These are phyloP conservation scores for Microdochium trichocladiopsis DNA, from an alignment of 2,329 filamentous ascomycete species.

Conservation along the genomic window DNA sequence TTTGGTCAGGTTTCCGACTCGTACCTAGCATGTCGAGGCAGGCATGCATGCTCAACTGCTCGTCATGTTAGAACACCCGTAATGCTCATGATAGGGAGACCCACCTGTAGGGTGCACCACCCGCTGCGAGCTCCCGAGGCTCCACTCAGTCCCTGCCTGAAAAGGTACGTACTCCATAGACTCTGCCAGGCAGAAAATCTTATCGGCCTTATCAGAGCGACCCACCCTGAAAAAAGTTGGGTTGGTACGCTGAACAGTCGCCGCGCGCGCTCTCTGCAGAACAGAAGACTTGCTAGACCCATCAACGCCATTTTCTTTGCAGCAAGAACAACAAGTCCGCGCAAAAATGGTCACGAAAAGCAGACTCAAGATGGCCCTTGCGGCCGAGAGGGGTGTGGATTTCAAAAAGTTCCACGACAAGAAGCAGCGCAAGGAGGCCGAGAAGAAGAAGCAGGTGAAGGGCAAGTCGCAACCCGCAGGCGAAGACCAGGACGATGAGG, in stretches of 20 bases:
- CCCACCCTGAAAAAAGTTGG: too few relatives aligned
- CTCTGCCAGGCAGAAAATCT: too few relatives aligned
- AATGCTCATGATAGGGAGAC: too few relatives aligned
- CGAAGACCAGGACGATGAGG: slow-evolving; percentile 12
- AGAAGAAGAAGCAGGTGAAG: slow-evolving; percentile 18
- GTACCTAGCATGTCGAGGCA: too few relatives aligned
- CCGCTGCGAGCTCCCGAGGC: too few relatives aligned
- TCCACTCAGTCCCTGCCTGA: too few relatives aligned
- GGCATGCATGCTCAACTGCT: too few relatives aligned
- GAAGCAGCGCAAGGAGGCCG: slow-evolving; percentile 6
- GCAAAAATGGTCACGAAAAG: slow-evolving; percentile 20
- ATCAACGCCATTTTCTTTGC: not conserved
- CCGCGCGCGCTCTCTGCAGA: not conserved
- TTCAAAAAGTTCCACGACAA: slow-evolving; percentile 20
- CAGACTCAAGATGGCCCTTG: slow-evolving; percentile 32
- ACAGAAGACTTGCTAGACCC: not conserved
- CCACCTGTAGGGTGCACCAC: too few relatives aligned
- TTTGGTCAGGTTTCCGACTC: too few relatives aligned
- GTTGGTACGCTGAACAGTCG: not conserved
- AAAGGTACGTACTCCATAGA: too few relatives aligned
- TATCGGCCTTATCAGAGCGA: too few relatives aligned
- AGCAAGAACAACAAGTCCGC: not conserved
- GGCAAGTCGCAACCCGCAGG: slow-evolving; percentile 7
- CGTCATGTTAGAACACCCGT: too few relatives aligned
- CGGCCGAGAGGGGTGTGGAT: slow-evolving; percentile 27